Base-by-base conservation (phyloP, 2,329 filamentous ascomycete species). In the Fusarium miscanthi region DNA sequence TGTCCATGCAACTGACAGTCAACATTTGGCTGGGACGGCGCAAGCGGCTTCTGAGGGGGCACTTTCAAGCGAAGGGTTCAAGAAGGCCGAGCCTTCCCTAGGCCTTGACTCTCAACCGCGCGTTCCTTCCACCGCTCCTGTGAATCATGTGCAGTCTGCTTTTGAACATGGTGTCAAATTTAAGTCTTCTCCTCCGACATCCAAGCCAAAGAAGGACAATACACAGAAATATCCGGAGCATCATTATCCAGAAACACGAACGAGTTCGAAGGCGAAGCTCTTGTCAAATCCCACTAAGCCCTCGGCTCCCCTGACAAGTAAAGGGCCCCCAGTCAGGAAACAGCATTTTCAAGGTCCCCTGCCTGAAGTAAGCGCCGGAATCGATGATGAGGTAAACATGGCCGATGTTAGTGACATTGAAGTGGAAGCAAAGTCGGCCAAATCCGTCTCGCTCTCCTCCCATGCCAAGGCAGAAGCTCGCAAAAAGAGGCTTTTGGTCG, bases 311-410 rank as follows among this genome's bases (percentile, higher is more conserved):
- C 53, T 63, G 33, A 41, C 64, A 46, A 59, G 58, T 52, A 49
- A 57, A 31, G 58, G 45, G 46, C 46, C 43, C 16, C 37, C 56
- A 33, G 51, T 46, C 40, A 49, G 41, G 45, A 62, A 45, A 25
- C 30, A 23, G 16, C n/a, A 41, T 23, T 31, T 48, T 27, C 40
- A 43, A 42, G 40, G 21, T 37, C 23, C 49, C n/a, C 40, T 45
- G 35, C 41, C 54, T 30, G 56, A 66, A 52, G 14, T 53, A 33
- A 21, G 31, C 45, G 25, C 33, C 25, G 62, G 60, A 35, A 37
- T 51, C 33, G 63, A 52, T n/a, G 53, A 67, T 41, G 73, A 61
- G 23, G 49, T 61, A 25, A 73, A 70, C 16, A 66, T 56, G 49
- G 48, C 46, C 25, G 59, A 64, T 61, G 45, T 63, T 49, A 59